phyloP scores from a whole-genome alignment of 345 rosid genomes.

The Brassica cretica region DNA sequence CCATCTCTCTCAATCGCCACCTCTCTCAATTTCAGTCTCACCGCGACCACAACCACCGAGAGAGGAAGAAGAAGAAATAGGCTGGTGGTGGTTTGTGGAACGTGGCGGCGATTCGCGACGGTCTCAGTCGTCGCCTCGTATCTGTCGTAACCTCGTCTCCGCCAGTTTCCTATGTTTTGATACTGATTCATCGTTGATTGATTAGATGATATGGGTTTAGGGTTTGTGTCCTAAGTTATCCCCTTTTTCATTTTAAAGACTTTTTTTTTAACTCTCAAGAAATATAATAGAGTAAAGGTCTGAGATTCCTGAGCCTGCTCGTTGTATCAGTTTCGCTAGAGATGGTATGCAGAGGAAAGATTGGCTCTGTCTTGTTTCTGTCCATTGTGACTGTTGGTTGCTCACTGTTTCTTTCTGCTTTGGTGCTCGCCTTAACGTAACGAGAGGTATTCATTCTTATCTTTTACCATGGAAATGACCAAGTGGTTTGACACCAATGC shows the following conservation, averaged over 20 bases:
- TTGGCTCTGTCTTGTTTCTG: conserved; percentile 90
- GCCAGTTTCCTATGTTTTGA: not conserved
- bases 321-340: conserved; percentile 92
- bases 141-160: not conserved
- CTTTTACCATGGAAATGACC: no score
- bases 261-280: no score
- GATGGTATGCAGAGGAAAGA: conserved; percentile 97
- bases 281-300: conserved; percentile 16
- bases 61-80: not conserved
- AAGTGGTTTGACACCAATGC: no score
- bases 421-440: conserved; percentile 92
- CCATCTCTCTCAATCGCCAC: not conserved
- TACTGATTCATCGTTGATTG: not conserved
- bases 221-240: not conserved
- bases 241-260: no score
- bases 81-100: not conserved
- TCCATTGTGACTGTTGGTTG: conserved; percentile 97
- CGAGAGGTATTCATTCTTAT: conserved; percentile 56
- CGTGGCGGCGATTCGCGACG: not conserved
- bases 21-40: not conserved
- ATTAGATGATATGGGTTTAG: not conserved
- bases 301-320: conserved; percentile 95
- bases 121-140: not conserved
- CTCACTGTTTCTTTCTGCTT: conserved; percentile 93
- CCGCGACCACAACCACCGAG: not conserved